These are phyloP conservation scores for Cladosporium sp. DNA, from an alignment of 2,329 filamentous ascomycete genomes.

Conservation along the genomic window DNA sequence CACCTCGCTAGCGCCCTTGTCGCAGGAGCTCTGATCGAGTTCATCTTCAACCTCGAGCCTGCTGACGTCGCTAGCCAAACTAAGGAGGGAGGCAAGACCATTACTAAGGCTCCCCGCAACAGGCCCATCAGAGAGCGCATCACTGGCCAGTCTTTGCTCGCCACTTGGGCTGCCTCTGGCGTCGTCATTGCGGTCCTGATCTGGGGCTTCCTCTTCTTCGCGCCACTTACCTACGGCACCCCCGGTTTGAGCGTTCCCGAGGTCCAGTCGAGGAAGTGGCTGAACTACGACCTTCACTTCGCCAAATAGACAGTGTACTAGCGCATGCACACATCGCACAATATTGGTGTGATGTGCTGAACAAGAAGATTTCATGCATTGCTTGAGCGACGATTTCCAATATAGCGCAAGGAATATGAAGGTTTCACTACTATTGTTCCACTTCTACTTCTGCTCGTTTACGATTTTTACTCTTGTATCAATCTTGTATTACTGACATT, in stretches of 20 bases:
- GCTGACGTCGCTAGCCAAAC: constrained; percentile 53
- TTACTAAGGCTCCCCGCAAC: constrained; percentile 48
- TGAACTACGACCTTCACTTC: constrained; percentile 96
- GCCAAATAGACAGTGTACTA: constrained; percentile 66
- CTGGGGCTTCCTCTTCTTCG: constrained; percentile 86
- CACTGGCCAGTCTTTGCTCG: constrained; percentile 69
- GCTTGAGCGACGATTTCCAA: no score
- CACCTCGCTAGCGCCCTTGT: constrained; percentile 89
- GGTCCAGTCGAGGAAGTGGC: constrained; percentile 84
- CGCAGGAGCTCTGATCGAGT: constrained; percentile 86
- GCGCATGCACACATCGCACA: neutral
- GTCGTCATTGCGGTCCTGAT: constrained; percentile 66
- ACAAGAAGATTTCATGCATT: neutral
- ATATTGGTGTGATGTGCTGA: neutral
- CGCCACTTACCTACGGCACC: constrained; percentile 91
- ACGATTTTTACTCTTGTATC: no score
- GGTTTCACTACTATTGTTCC: no score
- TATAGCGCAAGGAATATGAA: no score
- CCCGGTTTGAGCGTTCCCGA: constrained; percentile 77
- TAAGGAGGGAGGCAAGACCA: constrained; percentile 33
- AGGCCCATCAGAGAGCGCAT: constrained; percentile 78
- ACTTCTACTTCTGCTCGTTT: no score
- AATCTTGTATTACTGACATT: no score
- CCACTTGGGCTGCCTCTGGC: constrained; percentile 71
- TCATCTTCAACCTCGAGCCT: constrained; percentile 89